Conservation (phyloP, 345 rosid genomes). For the Stellera chamaejasme region DNA sequence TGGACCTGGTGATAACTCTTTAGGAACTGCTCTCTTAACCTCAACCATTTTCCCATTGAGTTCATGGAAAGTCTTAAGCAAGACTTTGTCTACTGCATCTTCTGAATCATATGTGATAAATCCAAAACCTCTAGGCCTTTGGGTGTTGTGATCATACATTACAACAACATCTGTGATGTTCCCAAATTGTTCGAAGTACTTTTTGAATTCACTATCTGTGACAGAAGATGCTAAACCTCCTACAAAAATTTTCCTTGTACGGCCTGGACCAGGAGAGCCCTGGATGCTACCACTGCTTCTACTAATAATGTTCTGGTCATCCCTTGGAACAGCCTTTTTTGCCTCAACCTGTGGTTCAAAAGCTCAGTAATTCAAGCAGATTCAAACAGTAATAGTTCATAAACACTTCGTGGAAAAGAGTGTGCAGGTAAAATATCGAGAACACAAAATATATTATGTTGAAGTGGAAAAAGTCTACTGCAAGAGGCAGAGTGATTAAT, state of each 20-base stretch:
- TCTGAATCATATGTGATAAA: conserved; percentile 73
- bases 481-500: too few relatives aligned
- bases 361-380: conserved; percentile 1
- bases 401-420: too few relatives aligned
- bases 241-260: conserved; percentile 69
- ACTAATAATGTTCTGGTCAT: conserved; percentile 54
- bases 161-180: conserved; percentile 71
- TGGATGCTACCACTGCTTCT: conserved; percentile 42
- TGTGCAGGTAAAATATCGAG: too few relatives aligned
- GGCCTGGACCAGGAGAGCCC: conserved; percentile 66
- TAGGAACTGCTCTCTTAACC: conserved; percentile 71
- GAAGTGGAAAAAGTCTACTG: too few relatives aligned
- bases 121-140: conserved; percentile 78
- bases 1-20: conserved; percentile 75
- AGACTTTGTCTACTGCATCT: conserved; percentile 63
- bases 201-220: conserved; percentile 64
- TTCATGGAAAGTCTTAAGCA: conserved; percentile 67
- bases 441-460: too few relatives aligned
- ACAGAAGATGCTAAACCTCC: conserved; percentile 84
- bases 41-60: conserved; percentile 78
- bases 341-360: conserved; percentile 56
- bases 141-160: conserved; percentile 82
- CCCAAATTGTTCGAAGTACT: conserved; percentile 77
- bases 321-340: conserved; percentile 77
- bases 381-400: too few relatives aligned